Percentiles rank a stretch among this genome's conserved stretches.
phyloP scores from a whole-genome alignment of 2,329 filamentous ascomycete species.

The Grosmannia clavigera region DNA sequence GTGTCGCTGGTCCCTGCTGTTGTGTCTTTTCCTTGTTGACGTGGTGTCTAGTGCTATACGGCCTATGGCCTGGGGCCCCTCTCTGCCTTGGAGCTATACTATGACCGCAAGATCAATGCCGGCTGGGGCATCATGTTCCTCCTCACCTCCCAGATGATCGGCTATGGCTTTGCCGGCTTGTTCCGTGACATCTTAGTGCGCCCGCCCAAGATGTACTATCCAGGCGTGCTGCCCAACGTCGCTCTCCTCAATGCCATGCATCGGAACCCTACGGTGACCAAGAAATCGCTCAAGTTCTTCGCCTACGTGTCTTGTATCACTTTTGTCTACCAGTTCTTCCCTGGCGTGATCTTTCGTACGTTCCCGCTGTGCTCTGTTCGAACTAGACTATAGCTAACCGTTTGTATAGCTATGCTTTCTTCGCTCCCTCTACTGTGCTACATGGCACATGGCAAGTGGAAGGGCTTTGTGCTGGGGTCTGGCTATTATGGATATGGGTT shows the following conservation, averaged over 20 bases:
- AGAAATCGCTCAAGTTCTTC: constrained; percentile 18
- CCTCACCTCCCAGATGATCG: constrained; percentile 19
- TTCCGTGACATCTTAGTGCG: constrained; percentile 19
- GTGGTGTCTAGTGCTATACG: constrained; percentile 14
- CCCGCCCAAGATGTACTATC: constrained; percentile 20
- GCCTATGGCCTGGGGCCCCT: constrained; percentile 19
- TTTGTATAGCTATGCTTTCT: constrained; percentile 8
- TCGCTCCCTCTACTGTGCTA: constrained; percentile 18
- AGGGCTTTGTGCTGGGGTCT: constrained; percentile 19
- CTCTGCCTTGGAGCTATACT: constrained; percentile 19
- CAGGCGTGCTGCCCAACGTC: constrained; percentile 18
- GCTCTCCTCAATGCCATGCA: constrained; percentile 21
- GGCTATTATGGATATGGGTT: constrained; percentile 33
- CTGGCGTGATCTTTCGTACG: constrained; percentile 18
- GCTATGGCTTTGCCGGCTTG: constrained; percentile 18
- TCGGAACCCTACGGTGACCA: constrained; percentile 16
- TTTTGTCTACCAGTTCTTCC: constrained; percentile 21
- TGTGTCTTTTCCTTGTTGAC: background rate
- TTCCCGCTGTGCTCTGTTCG: constrained; percentile 10
- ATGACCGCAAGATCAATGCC: constrained; percentile 14
- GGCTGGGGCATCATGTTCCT: constrained; percentile 19
- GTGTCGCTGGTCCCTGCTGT: background rate
- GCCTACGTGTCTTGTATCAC: constrained; percentile 13
- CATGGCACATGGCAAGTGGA: constrained; percentile 20
- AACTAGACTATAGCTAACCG: too few species aligned